Percentiles rank a stretch among this genome's conserved stretches.
Evolutionary conservation across 2,329 filamentous ascomycete species (phyloP).

Genomic region (Epichloe bromicola): DNA sequence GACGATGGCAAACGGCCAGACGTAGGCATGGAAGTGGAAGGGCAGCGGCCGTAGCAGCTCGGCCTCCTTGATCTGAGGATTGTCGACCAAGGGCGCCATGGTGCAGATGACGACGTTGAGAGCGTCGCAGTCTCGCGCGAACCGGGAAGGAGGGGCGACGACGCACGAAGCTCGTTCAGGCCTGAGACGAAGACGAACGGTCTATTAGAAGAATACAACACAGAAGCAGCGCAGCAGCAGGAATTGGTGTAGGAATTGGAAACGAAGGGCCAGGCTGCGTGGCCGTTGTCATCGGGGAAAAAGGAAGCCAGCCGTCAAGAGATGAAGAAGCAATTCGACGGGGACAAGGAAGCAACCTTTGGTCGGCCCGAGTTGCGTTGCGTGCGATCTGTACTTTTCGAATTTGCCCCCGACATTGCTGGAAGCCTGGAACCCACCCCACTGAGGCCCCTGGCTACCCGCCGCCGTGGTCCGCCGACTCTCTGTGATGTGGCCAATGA

Average conservation of each 20-base stretch:
- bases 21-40: constrained; percentile 68
- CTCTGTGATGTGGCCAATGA: background rate
- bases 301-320: background rate
- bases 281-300: constrained; percentile 3
- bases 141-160: background rate
- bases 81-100: constrained; percentile 80
- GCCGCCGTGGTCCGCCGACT: too few relatives aligned
- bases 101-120: constrained; percentile 5
- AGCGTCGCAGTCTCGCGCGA: constrained; percentile 1
- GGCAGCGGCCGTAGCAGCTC: constrained; percentile 81
- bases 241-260: background rate
- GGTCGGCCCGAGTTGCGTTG: too few relatives aligned
- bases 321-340: background rate
- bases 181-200: background rate
- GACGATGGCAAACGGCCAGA: constrained; percentile 83
- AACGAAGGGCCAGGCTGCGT: constrained; percentile 1
- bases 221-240: background rate
- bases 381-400: constrained; percentile 4
- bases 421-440: background rate
- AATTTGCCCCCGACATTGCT: background rate
- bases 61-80: constrained; percentile 75
- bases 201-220: background rate
- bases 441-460: background rate
- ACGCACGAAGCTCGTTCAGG: background rate
- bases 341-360: constrained; percentile 1